Evolutionary conservation across 768 basidiomycete genomes (phyloP), one percentile per base, ranked within the genome.

Genomic region (Boletellus ananas): DNA sequence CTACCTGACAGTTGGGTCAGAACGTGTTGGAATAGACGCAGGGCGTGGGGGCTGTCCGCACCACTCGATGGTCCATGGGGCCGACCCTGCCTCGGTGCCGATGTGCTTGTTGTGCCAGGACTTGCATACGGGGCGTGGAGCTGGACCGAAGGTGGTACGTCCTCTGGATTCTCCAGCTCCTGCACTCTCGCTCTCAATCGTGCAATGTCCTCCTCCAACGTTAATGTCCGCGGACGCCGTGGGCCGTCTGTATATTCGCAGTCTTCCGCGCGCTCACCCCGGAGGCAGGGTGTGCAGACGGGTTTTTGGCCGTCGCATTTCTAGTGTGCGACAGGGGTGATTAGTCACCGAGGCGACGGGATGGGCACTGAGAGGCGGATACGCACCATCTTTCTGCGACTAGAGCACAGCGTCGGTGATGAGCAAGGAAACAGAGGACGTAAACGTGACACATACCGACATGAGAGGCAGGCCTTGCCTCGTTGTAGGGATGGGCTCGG

Each of bases 211-310:
- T 84, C 82, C 60, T 85, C 83, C 17, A 87, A 65, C 5, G 74
- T 70, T 58, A 83, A 74, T 3, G 79, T 85, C 47, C 78, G 71
- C 17, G 85, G 80, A 50, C 81, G 77, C 37, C 77, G 77, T 29
- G 75, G 76, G 6, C 79, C 81, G 58, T 87, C 85, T 6, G 79
- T 73, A 63, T 86, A 88, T 67, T 87, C 85, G 63, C 86, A 88
- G 27, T 82, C 82, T 46, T 84, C 84, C 23, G 74, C 74, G 50
- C 83, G 79, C 34, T 82, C 79, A 21, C 80, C 77, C 8, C 73
- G 69, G 20, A 70, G 64, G 68, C 86, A 88, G 36, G 81, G 84
- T 1, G 79, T 79, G 62, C 86, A 88, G 10, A 77, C 69, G 2
- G 85, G 85, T 49, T 79, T 79, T 4, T 61, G 63, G 16, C 84